phyloP scores from a whole-genome alignment of 2,329 filamentous ascomycete genomes.

The Fusarium nodosum region DNA sequence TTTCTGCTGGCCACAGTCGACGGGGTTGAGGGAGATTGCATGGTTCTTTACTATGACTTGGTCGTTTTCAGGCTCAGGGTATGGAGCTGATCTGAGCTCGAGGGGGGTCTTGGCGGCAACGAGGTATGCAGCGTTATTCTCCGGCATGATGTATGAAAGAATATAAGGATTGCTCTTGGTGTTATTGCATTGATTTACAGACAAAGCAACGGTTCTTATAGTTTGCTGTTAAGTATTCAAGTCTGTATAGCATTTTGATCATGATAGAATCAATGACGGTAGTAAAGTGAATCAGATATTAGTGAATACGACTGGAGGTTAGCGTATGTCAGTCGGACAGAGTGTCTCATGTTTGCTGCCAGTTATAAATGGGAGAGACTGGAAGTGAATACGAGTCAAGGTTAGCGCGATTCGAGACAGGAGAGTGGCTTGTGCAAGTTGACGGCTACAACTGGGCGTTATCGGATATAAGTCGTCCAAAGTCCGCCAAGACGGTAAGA shows the following conservation, averaged over 20 bases:
- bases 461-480: constrained; percentile 21
- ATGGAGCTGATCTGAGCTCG: neutral
- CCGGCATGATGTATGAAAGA: neutral
- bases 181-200: rapidly evolving
- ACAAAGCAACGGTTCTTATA: constrained; percentile 1
- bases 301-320: constrained; percentile 24
- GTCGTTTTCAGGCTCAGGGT: constrained; percentile 1
- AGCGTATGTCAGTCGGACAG: neutral
- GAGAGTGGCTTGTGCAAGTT: neutral
- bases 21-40: constrained; percentile 20
- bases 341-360: neutral
- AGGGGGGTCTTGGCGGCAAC: constrained; percentile 10
- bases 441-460: neutral
- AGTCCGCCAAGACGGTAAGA: constrained; percentile 9
- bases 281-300: neutral
- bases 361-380: neutral
- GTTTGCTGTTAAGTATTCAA: rapidly evolving
- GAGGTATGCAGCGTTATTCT: constrained; percentile 22
- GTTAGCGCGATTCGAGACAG: neutral
- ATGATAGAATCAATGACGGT: constrained; percentile 2
- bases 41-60: constrained; percentile 18
- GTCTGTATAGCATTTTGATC: neutral
- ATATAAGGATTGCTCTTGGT: neutral
- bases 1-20: constrained; percentile 20
- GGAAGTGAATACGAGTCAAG: neutral